Conservation (phyloP, 2,329 filamentous ascomycete species). For the Phyllosticta capitalensis region DNA sequence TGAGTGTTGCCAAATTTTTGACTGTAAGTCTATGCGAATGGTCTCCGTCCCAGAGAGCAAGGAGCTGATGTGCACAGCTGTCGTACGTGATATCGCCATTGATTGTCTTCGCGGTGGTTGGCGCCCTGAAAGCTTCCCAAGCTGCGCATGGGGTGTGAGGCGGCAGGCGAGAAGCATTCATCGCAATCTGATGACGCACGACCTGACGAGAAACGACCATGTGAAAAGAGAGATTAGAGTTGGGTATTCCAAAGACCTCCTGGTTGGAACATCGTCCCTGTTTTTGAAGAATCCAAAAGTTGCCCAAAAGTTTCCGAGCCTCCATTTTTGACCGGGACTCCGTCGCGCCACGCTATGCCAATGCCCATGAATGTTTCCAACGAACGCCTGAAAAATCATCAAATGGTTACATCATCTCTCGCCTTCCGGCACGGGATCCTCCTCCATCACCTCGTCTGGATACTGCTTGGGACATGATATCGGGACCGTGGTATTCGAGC, state of each 20-base stretch:
- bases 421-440: not conserved
- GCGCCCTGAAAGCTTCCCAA: conserved; percentile 31
- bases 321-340: not conserved
- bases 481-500: not conserved
- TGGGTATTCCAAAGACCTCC: not conserved
- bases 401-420: not conserved
- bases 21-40: conserved; percentile 26
- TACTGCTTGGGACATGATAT: not conserved
- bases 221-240: not conserved
- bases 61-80: conserved; percentile 20
- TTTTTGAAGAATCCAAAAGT: not conserved
- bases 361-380: not conserved
- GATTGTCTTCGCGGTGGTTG: conserved; percentile 36
- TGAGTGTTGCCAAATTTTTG: conserved; percentile 45
- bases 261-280: not conserved
- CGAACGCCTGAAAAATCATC: not conserved
- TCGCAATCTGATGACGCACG: not conserved
- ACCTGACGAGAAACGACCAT: not conserved
- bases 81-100: conserved; percentile 35
- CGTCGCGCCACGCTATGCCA: not conserved
- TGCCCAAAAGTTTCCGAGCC: not conserved
- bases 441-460: not conserved
- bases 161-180: too few species aligned
- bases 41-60: not conserved
- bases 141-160: conserved; percentile 16